A percentile compares a stretch with the other conserved stretches of the same genome.
These are phyloP conservation scores for Coprinopsis cinerea DNA, from an alignment of 768 basidiomycete genomes.

Conservation along the genomic window DNA sequence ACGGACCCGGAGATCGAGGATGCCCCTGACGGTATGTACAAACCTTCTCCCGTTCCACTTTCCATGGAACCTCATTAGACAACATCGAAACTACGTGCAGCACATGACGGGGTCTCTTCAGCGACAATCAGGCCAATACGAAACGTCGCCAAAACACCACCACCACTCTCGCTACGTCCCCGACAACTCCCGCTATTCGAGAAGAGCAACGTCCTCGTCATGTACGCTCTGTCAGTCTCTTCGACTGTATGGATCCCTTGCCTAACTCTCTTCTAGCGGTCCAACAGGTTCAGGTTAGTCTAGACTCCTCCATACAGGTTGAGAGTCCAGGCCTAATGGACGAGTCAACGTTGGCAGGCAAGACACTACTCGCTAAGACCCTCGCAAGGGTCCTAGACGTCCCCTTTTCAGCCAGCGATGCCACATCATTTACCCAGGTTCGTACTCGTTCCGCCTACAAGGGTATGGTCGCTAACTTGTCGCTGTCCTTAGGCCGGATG, in stretches of 20 bases:
- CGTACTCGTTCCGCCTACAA: background rate
- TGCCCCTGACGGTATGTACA: constrained; percentile 14
- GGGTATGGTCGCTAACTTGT: no score
- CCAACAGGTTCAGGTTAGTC: constrained; percentile 77
- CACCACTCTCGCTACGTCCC: constrained; percentile 32
- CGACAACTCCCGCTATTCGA: constrained; percentile 64
- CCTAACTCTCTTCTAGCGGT: constrained; percentile 39
- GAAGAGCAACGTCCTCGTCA: constrained; percentile 92
- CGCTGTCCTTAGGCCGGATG: constrained; percentile 56
- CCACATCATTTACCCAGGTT: constrained; percentile 90
- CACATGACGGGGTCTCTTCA: constrained; percentile 37
- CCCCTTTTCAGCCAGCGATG: constrained; percentile 91
- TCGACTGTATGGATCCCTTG: background rate
- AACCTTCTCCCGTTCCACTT: background rate
- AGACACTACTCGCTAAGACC: constrained; percentile 86
- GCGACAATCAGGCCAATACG: constrained; percentile 62
- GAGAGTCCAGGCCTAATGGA: background rate
- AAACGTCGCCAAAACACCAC: constrained; percentile 20
- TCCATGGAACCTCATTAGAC: background rate
- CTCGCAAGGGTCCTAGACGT: constrained; percentile 89
- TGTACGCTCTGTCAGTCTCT: constrained; percentile 51
- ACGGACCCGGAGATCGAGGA: constrained; percentile 12
- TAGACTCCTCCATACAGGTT: no score
- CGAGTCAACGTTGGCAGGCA: constrained; percentile 41
- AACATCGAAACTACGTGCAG: constrained; percentile 15